phyloP scores from a whole-genome alignment of 192 early-diverging fungal genomes.

The Backusella parvicylindrica region DNA sequence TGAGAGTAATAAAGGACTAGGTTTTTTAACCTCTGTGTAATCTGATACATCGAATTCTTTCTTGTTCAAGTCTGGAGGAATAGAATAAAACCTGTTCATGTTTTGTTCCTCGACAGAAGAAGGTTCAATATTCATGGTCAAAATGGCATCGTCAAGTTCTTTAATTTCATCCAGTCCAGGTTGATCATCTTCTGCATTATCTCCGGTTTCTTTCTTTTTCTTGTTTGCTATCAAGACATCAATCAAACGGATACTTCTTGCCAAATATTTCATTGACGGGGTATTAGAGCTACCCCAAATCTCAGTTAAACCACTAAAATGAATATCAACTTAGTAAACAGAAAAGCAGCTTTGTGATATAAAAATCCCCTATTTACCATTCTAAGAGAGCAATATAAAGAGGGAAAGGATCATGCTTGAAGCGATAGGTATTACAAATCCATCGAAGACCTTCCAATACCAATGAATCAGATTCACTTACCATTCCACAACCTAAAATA shows the following conservation, averaged over 20 bases:
- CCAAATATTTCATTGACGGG: background rate
- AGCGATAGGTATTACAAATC: constrained; percentile 37
- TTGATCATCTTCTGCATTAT: background rate
- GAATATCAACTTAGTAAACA: background rate
- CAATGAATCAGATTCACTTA: constrained; percentile 14
- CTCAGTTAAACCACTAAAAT: background rate
- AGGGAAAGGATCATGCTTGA: constrained; percentile 40
- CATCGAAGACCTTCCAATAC: constrained; percentile 37
- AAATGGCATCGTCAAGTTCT: background rate
- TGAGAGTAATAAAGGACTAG: constrained; percentile 41
- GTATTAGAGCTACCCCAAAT: too few relatives aligned
- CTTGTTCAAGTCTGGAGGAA: background rate
- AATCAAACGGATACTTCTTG: constrained; percentile 19
- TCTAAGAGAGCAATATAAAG: constrained; percentile 45
- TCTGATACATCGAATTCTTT: background rate
- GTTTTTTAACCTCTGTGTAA: background rate
- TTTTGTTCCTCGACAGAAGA: background rate
- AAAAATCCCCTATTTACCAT: constrained; percentile 26
- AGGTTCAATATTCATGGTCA: constrained; percentile 6
- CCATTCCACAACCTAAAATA: constrained; percentile 35
- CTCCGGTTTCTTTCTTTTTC: background rate
- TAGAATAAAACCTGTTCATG: background rate
- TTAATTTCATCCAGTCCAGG: background rate
- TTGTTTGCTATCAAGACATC: constrained; percentile 8
- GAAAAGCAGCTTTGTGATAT: too few relatives aligned